Base-by-base conservation (phyloP, 768 basidiomycete species). In the Calocybe gangraenosa region DNA sequence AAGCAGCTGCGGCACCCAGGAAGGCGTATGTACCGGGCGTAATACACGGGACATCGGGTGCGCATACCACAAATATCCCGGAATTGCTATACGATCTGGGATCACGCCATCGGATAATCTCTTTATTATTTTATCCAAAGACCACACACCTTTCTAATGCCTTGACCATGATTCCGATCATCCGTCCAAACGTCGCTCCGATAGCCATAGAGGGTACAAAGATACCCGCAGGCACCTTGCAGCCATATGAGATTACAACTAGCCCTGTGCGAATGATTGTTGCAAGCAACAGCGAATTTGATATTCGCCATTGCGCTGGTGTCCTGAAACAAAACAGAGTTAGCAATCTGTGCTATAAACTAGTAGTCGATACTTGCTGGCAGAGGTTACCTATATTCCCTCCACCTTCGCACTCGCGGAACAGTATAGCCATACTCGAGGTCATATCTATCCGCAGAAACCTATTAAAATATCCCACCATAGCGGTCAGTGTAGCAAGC, bases 191-290 rank as follows among this genome's bases (percentile, higher is more conserved):
- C 0, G 91, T 87, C 3, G 96, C 96, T 31, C 96, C 96, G 44
- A 98, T 84, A 1, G 95, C 96, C 96, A 99, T 98, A 2, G 94
- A 96, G 1, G 96, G 96, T 0, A 99, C 91, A 54, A 99, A 99
- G 54, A 99, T 99, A 19, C 96, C 96, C 9, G 90, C 90, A 1
- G 96, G 96, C 0, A 99, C 96, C 63, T 92, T 97, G 58, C 84
- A 89, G 0, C 96, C 96, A 61, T 98, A 99, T 2, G 92, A 92
- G 18, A 98, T 68, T 17, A 98, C 79, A 38, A 97, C 91, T 37
- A 98, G 72, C 8, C 79, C 84, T 17, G 79, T 87, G 3, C 95
- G 83, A 45, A 97, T 82, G 43, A 96, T 74, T 3, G 94, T 95
- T 0, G 95, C 96, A 3, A 98, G 72, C 17, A 99, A 66, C 6